Evolutionary conservation across 129 eudicot genomes (phyloP).

Genomic region (Erigeron canadensis): DNA sequence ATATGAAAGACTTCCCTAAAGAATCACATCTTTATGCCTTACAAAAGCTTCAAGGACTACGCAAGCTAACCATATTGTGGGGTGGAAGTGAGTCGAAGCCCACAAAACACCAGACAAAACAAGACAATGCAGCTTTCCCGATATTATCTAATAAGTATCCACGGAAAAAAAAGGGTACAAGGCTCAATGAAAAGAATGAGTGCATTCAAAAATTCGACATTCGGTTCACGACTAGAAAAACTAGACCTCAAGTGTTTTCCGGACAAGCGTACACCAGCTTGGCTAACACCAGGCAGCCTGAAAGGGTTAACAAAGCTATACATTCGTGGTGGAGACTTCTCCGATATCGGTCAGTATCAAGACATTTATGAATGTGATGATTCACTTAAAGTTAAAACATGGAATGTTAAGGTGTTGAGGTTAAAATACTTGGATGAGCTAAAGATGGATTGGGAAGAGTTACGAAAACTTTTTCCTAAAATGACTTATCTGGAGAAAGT

Average conservation of each 20-base stretch:
- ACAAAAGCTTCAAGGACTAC: conserved; percentile 22
- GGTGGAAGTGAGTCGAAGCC: conserved; percentile 19
- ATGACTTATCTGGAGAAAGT: conserved; percentile 40
- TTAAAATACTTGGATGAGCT: conserved; percentile 52
- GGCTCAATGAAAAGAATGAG: conserved; percentile 24
- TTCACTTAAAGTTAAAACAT: background rate
- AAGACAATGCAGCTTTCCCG: no score
- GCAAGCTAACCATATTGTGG: conserved; percentile 49
- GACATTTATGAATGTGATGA: conserved; percentile 8
- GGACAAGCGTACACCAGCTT: conserved; percentile 13
- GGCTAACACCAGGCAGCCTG: conserved; percentile 40
- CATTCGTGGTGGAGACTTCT: conserved; percentile 53
- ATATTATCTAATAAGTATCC: no score
- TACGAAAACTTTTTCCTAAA: conserved; percentile 39
- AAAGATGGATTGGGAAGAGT: conserved; percentile 54
- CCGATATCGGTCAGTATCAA: conserved; percentile 33
- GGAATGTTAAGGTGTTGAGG: conserved; percentile 40
- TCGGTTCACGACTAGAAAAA: conserved; percentile 30
- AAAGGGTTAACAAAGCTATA: conserved; percentile 39
- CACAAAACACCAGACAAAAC: no score
- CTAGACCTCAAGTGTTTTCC: conserved; percentile 56
- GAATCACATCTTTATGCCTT: conserved; percentile 28
- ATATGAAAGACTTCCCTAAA: conserved; percentile 36
- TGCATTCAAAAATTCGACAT: conserved; percentile 16
- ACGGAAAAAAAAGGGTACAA: conserved; percentile 1